Conservation (phyloP, 2,329 filamentous ascomycete genomes). For the Diaporthe caulivora region DNA sequence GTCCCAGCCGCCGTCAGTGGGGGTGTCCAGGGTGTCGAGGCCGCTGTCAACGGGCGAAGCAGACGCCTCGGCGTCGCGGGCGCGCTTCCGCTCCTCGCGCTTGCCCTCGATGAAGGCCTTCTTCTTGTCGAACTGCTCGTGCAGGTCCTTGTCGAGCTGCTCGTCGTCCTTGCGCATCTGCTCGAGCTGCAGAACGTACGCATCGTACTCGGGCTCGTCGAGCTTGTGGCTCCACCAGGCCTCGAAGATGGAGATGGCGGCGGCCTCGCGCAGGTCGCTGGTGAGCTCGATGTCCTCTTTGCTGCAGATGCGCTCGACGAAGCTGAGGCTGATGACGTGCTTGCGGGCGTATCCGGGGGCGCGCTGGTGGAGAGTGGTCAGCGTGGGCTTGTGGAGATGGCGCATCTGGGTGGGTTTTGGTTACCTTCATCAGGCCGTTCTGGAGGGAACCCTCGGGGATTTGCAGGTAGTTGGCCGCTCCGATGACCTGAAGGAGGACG, state of each 20-base stretch:
- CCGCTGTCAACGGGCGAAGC: neutral
- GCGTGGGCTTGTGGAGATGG: neutral
- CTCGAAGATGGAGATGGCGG: conserved; percentile 38
- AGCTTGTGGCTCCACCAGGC: conserved; percentile 37
- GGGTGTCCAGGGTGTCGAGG: neutral
- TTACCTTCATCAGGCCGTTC: conserved; percentile 37
- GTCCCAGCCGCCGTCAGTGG: conserved; percentile 27
- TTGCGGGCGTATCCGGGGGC: conserved; percentile 34
- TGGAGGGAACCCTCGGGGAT: conserved; percentile 39
- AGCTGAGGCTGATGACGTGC: conserved; percentile 29
- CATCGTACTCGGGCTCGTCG: conserved; percentile 34
- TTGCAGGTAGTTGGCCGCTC: conserved; percentile 31
- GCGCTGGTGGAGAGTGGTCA: neutral
- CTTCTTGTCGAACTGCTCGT: conserved; percentile 37
- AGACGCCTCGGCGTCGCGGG: conserved; percentile 8
- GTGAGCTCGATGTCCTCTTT: conserved; percentile 23
- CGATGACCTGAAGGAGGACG: conserved; percentile 35
- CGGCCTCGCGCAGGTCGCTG: conserved; percentile 30
- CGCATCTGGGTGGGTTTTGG: neutral
- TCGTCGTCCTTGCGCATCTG: conserved; percentile 34
- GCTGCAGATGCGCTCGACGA: conserved; percentile 31
- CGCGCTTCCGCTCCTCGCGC: conserved; percentile 31
- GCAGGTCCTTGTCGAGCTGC: conserved; percentile 36
- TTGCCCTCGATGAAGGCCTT: conserved; percentile 37
- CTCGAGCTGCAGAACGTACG: conserved; percentile 34